phyloP scores from a whole-genome alignment of 441 rosid genomes.

The Pelargonium australe region DNA sequence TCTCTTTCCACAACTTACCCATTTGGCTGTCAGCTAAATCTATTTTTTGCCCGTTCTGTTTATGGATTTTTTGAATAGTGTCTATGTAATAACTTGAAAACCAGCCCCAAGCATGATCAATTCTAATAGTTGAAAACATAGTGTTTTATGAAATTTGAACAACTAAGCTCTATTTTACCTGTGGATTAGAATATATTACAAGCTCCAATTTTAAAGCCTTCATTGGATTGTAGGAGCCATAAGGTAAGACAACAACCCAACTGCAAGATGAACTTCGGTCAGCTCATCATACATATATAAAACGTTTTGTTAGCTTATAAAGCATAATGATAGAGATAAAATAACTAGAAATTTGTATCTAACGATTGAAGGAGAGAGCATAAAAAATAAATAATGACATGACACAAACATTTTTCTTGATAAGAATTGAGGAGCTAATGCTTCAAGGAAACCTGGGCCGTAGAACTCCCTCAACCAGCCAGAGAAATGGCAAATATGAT shows the following conservation, averaged over 20 bases:
- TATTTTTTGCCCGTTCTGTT: too few species aligned
- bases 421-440: slow-evolving; percentile 38
- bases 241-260: slow-evolving; percentile 49
- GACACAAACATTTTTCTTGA: slow-evolving; percentile 47
- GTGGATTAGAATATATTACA: slow-evolving; percentile 39
- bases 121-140: slow-evolving; percentile 5
- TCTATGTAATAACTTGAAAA: too few species aligned
- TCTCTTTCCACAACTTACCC: too few species aligned
- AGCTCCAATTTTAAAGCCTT: slow-evolving; percentile 43
- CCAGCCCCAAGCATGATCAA: too few species aligned
- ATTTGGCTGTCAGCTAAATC: too few species aligned
- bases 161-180: slow-evolving; percentile 26
- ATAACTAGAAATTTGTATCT: background rate
- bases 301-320: background rate
- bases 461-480: slow-evolving; percentile 48
- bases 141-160: slow-evolving; percentile 9
- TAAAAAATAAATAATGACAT: slow-evolving; percentile 3
- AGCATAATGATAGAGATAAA: background rate
- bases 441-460: slow-evolving; percentile 51
- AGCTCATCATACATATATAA: background rate
- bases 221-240: slow-evolving; percentile 33
- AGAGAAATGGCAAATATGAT: slow-evolving; percentile 42
- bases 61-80: too few species aligned
- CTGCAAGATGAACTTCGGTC: slow-evolving; percentile 28
- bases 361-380: background rate